Conservation (phyloP, 495 filamentous ascomycete species). For the Glarea lozoyensis region DNA sequence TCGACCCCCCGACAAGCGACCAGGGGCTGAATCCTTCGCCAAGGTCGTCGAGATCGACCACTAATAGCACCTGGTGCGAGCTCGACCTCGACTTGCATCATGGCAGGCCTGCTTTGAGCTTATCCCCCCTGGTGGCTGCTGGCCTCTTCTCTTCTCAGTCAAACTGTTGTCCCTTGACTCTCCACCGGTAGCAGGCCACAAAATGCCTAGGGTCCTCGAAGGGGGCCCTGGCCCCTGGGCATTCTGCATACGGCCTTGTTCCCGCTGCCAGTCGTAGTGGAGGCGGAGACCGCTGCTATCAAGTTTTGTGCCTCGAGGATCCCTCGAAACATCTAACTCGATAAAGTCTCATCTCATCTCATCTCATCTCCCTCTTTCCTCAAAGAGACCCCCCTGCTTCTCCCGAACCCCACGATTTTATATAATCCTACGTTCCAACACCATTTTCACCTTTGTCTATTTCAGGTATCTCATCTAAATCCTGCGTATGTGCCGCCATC, state of each 20-base stretch:
- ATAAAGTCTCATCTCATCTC: slow-evolving; percentile 10
- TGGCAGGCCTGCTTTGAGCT: neutral
- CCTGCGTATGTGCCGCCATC: slow-evolving; percentile 18
- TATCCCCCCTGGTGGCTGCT: too few relatives aligned
- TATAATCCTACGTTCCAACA: slow-evolving; percentile 12
- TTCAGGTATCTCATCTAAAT: slow-evolving; percentile 12
- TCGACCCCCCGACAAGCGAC: too few relatives aligned
- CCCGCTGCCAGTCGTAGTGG: slow-evolving; percentile 9
- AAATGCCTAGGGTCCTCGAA: too few relatives aligned
- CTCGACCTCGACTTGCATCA: neutral
- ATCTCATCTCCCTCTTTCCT: neutral
- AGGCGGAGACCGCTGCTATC: slow-evolving; percentile 15
- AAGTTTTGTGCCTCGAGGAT: slow-evolving; percentile 12
- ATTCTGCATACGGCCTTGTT: slow-evolving; percentile 16
- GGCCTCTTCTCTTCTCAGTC: too few relatives aligned
- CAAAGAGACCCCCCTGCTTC: neutral
- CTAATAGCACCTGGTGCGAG: slow-evolving; percentile 8
- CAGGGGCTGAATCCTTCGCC: slow-evolving; percentile 13
- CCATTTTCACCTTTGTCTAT: slow-evolving; percentile 7
- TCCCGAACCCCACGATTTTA: slow-evolving; percentile 11
- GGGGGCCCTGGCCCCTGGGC: neutral
- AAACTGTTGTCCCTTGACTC: too few relatives aligned
- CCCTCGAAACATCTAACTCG: slow-evolving; percentile 9
- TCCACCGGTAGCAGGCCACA: too few relatives aligned
- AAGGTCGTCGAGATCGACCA: neutral